Percentiles rank a stretch among this genome's conserved stretches.
These are phyloP conservation scores for Pseudocercospora fuligena DNA, from an alignment of 2,329 filamentous ascomycete species.

Conservation along the genomic window DNA sequence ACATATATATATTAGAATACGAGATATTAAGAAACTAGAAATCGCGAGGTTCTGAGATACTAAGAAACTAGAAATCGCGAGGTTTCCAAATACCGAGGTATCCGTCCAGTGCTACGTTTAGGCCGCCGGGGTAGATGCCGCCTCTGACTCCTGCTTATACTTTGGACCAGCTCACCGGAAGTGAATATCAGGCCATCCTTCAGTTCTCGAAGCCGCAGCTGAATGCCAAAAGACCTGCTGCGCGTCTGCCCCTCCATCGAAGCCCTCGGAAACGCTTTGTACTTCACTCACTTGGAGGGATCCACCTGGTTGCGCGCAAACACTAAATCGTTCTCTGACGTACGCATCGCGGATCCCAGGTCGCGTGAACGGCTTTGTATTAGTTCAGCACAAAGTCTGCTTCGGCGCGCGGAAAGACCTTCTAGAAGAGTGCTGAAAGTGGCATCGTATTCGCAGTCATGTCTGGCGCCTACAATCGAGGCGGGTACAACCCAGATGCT, in stretches of 20 bases:
- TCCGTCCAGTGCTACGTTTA: too few species aligned
- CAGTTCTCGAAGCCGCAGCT: background rate
- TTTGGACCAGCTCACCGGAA: background rate
- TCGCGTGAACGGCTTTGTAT: constrained; percentile 6
- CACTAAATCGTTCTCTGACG: constrained; percentile 5
- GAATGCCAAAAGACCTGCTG: background rate
- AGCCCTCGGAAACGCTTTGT: background rate
- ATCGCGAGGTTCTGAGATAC: too few species aligned
- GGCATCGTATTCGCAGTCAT: background rate
- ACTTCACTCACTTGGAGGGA: constrained; percentile 4
- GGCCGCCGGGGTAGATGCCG: background rate
- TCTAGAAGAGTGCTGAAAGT: constrained; percentile 10
- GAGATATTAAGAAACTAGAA: too few species aligned
- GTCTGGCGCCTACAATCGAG: constrained; percentile 88
- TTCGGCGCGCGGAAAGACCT: background rate
- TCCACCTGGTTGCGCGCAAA: constrained; percentile 1
- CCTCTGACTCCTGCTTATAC: background rate
- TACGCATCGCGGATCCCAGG: constrained; percentile 6
- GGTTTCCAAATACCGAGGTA: too few species aligned
- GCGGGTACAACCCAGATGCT: constrained; percentile 85
- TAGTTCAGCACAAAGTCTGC: constrained; percentile 8
- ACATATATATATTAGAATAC: too few species aligned
- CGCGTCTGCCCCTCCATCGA: constrained; percentile 1
- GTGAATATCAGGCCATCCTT: background rate
- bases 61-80: too few species aligned